A percentile compares a stretch with the other conserved stretches of the same genome.
Conservation (phyloP, 169 alveolate genomes). For the Plasmodium cynomolgi region DNA sequence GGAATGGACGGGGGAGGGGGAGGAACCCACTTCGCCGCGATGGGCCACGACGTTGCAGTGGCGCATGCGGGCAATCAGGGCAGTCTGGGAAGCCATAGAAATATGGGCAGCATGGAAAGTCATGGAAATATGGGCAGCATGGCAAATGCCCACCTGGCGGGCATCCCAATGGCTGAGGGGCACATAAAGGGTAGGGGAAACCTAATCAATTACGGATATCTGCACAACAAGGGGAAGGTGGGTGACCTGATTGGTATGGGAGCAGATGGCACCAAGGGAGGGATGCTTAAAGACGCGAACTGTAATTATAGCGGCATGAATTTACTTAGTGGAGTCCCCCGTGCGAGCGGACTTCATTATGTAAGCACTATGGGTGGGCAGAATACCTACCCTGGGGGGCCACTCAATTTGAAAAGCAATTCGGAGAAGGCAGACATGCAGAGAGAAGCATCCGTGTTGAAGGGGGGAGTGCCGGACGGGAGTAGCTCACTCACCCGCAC, state of each 20-base stretch:
- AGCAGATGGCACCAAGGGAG: neutral
- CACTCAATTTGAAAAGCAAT: neutral
- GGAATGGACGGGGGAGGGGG: neutral
- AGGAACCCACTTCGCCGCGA: neutral
- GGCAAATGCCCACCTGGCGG: neutral
- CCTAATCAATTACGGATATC: conserved; percentile 20
- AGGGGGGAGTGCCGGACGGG: neutral
- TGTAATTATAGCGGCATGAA: neutral
- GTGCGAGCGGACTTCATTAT: neutral
- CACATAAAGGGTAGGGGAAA: neutral
- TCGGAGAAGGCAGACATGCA: neutral
- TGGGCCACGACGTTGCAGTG: neutral
- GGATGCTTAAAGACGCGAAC: neutral
- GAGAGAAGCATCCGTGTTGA: neutral
- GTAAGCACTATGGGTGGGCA: neutral
- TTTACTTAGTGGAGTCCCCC: neutral
- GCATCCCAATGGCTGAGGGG: neutral
- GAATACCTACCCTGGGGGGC: neutral
- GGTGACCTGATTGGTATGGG: neutral
- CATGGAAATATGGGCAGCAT: neutral
- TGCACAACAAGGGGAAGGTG: conserved; percentile 17
- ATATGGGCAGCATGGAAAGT: neutral
- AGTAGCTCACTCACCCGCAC: neutral
- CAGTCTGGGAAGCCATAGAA: neutral
- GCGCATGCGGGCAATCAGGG: neutral